A percentile compares a stretch with the other conserved stretches of the same genome.
Evolutionary conservation across 1,284 basidiomycete genomes (phyloP).

Genomic region (Puccinia polysora): DNA sequence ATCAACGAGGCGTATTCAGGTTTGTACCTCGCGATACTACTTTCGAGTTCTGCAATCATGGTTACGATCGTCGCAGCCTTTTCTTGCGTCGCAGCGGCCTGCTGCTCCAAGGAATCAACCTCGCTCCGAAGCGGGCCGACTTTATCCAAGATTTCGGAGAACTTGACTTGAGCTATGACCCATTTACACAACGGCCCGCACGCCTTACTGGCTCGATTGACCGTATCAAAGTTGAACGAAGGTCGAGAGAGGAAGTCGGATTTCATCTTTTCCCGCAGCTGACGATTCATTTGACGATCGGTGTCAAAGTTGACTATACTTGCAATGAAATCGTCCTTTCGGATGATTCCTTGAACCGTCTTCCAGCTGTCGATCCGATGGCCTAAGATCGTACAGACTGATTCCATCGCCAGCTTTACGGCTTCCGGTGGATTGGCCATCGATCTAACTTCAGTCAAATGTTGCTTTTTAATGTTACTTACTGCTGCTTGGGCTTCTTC

Average conservation of each 20-base stretch:
- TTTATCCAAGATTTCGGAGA: conserved; percentile 95
- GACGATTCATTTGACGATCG: conserved; percentile 78
- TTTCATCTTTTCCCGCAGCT: conserved; percentile 85
- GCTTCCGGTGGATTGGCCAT: conserved; percentile 99
- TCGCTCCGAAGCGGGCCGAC: conserved; percentile 95
- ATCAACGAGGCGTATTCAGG: conserved; percentile 96
- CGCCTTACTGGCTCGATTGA: conserved; percentile 91
- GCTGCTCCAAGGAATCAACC: conserved; percentile 83
- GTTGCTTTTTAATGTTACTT: conserved; percentile 93
- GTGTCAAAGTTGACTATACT: conserved; percentile 98
- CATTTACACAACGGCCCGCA: conserved; percentile 98
- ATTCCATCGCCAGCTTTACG: conserved; percentile 98
- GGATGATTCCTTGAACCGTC: conserved; percentile 90
- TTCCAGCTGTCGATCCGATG: conserved; percentile 97
- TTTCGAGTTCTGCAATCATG: conserved; percentile 88
- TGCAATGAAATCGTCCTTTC: conserved; percentile 94
- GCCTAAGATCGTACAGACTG: conserved; percentile 94
- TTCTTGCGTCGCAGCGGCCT: conserved; percentile 86
- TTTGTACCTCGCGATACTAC: conserved; percentile 90
- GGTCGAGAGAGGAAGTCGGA: conserved; percentile 86
- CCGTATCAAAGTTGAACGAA: conserved; percentile 89
- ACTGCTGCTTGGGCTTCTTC: conserved; percentile 90
- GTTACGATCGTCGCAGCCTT: conserved; percentile 82
- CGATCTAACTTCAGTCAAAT: conserved; percentile 92
- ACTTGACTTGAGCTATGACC: conserved; percentile 94